phyloP scores from a whole-genome alignment of 345 rosid species.

The Eucalyptus decipiens region DNA sequence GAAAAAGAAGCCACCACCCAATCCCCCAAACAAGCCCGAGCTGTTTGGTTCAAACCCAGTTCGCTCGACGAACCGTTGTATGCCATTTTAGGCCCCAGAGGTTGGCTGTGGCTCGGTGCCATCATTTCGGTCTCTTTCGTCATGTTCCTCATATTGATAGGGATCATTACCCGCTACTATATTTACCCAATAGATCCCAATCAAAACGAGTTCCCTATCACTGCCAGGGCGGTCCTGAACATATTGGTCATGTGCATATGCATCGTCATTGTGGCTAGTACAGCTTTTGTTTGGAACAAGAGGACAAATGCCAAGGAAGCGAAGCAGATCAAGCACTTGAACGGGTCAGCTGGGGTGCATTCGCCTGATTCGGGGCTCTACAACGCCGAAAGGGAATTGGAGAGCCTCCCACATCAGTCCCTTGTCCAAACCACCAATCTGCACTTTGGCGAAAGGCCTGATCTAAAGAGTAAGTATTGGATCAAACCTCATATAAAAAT shows the following conservation, averaged over 20 bases:
- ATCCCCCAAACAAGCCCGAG: slow-evolving; percentile 1
- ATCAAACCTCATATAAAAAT: background rate
- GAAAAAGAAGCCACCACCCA: slow-evolving; percentile 18
- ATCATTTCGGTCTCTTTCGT: slow-evolving; percentile 55
- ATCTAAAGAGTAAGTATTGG: slow-evolving; percentile 43
- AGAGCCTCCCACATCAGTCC: slow-evolving; percentile 47
- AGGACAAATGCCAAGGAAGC: slow-evolving; percentile 12
- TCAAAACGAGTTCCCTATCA: slow-evolving; percentile 1
- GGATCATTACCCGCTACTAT: slow-evolving; percentile 39
- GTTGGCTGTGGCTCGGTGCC: slow-evolving; percentile 69
- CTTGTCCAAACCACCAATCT: slow-evolving; percentile 30
- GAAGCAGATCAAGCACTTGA: slow-evolving; percentile 17
- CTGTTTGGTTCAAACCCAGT: slow-evolving; percentile 51
- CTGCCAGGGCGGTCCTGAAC: slow-evolving; percentile 14
- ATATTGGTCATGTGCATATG: slow-evolving; percentile 27
- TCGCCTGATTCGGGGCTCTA: background rate
- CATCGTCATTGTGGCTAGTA: slow-evolving; percentile 32
- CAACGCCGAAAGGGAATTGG: slow-evolving; percentile 30
- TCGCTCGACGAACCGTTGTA: slow-evolving; percentile 40
- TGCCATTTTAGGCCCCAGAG: slow-evolving; percentile 49
- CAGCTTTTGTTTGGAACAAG: slow-evolving; percentile 61
- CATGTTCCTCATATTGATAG: slow-evolving; percentile 42
- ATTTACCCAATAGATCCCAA: slow-evolving; percentile 49
- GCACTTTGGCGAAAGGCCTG: slow-evolving; percentile 56
- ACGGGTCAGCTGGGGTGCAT: background rate